phyloP scores from a whole-genome alignment of 139 green algal species.

The Monoraphidium neglectum region DNA sequence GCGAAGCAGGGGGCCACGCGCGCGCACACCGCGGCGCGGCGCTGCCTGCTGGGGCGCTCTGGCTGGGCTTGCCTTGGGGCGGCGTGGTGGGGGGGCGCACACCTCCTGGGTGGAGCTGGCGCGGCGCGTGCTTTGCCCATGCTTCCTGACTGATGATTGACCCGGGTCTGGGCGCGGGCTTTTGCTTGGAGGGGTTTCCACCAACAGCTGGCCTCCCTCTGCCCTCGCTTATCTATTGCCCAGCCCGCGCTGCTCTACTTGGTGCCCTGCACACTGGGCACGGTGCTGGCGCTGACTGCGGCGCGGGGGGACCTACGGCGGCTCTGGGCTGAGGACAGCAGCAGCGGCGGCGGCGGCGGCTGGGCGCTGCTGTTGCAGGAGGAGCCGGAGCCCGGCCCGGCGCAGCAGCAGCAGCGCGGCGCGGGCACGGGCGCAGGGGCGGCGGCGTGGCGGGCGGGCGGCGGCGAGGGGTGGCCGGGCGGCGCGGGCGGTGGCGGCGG shows the following conservation, averaged over 20 bases:
- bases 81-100: too few species aligned
- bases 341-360: not conserved
- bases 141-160: too few species aligned
- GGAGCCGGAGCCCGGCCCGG: not conserved
- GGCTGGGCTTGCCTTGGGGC: too few species aligned
- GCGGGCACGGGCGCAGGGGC: too few species aligned
- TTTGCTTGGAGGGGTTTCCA: not conserved
- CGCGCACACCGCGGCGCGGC: too few species aligned
- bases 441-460: not conserved
- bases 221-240: not conserved
- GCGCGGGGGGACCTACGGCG: constrained; percentile 49
- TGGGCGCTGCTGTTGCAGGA: constrained; percentile 3
- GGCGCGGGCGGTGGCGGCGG: not conserved
- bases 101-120: too few species aligned
- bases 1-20: too few species aligned
- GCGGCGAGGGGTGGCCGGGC: not conserved
- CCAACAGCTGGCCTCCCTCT: not conserved
- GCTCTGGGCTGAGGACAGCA: not conserved
- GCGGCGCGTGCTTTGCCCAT: too few species aligned
- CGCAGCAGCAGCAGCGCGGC: not conserved
- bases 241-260: constrained; percentile 92
- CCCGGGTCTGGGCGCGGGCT: not conserved
- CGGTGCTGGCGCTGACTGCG: constrained; percentile 42
- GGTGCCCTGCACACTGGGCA: constrained; percentile 84
- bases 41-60: too few species aligned